Conservation (phyloP, 768 basidiomycete genomes). For the Podaxis sp. region DNA sequence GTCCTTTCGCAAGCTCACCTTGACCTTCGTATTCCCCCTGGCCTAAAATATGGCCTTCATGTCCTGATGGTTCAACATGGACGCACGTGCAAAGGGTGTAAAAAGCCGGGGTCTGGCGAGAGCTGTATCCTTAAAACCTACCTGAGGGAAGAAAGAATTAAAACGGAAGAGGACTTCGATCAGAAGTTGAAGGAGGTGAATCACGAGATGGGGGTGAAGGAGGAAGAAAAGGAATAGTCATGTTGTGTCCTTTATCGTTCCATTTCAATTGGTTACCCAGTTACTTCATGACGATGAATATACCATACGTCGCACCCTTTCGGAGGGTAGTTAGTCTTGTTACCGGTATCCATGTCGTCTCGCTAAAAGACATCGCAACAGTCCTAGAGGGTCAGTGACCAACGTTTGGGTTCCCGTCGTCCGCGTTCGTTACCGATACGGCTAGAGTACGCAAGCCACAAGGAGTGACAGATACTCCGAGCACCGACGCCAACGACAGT, state of each 20-base stretch:
- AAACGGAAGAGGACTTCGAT: constrained; percentile 1
- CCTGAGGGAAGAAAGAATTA: constrained; percentile 21
- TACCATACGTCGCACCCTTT: not conserved
- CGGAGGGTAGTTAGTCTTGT: too few relatives aligned
- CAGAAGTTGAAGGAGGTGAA: not conserved
- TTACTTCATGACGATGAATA: not conserved
- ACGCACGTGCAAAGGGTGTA: constrained; percentile 54
- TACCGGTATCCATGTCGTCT: too few relatives aligned
- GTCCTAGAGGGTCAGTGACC: too few relatives aligned
- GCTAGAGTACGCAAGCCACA: too few relatives aligned
- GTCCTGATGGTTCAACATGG: constrained; percentile 62
- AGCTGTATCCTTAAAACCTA: constrained; percentile 33
- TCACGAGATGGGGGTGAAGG: not conserved
- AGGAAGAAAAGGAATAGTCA: not conserved
- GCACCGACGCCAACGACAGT: too few relatives aligned
- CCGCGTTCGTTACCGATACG: too few relatives aligned
- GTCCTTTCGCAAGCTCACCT: constrained; percentile 58
- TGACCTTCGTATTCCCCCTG: constrained; percentile 47
- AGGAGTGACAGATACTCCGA: too few relatives aligned
- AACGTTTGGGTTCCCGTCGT: too few relatives aligned
- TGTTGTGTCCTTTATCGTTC: not conserved
- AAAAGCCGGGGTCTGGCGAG: constrained; percentile 26
- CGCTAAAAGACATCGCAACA: too few relatives aligned
- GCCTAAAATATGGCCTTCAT: constrained; percentile 58
- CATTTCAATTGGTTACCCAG: not conserved